Percentiles rank a stretch among this genome's conserved stretches.
These are phyloP conservation scores for Melocanna baccifera DNA, from an alignment of 176 grass and related monocot genomes.

Conservation along the genomic window DNA sequence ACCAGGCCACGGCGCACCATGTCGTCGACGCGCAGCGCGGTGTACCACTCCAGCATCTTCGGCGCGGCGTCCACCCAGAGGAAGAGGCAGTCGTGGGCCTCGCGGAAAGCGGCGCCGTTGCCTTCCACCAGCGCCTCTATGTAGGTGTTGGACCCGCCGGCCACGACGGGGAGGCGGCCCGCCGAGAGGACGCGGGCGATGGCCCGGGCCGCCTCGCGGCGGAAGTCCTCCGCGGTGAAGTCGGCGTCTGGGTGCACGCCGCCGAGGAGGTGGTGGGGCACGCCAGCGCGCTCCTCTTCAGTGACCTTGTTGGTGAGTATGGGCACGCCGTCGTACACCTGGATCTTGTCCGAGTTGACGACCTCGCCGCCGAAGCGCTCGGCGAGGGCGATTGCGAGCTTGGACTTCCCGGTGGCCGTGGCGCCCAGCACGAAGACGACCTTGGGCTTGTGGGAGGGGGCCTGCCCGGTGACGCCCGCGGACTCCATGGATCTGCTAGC, in stretches of 20 bases:
- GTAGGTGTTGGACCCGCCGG: slow-evolving; percentile 49
- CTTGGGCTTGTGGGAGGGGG: slow-evolving; percentile 31
- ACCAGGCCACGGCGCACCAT: slow-evolving; percentile 60
- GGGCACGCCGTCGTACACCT: slow-evolving; percentile 28
- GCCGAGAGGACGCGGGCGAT: slow-evolving; percentile 14
- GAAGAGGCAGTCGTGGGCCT: slow-evolving; percentile 19
- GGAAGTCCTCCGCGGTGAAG: slow-evolving; percentile 52
- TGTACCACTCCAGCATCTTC: slow-evolving; percentile 39
- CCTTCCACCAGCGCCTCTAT: slow-evolving; percentile 27
- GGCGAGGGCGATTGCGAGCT: slow-evolving; percentile 61
- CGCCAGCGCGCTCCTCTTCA: slow-evolving; percentile 2
- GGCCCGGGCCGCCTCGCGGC: slow-evolving; percentile 19
- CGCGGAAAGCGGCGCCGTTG: slow-evolving; percentile 8
- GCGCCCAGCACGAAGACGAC: slow-evolving; percentile 64
- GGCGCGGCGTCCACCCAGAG: slow-evolving; percentile 46
- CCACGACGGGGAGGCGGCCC: slow-evolving; percentile 50
- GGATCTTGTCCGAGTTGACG: slow-evolving; percentile 37
- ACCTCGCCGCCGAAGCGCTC: slow-evolving; percentile 43
- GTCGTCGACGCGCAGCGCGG: slow-evolving; percentile 43
- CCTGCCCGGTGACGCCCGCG: not conserved
- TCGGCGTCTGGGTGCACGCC: slow-evolving; percentile 24
- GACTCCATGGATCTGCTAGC: not conserved
- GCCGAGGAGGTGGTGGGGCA: slow-evolving; percentile 32
- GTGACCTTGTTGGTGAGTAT: slow-evolving; percentile 30
- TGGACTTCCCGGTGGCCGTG: slow-evolving; percentile 69